Conservation (phyloP, 1,139 yeast genomes). For the Debaryomyces psychrophilus region DNA sequence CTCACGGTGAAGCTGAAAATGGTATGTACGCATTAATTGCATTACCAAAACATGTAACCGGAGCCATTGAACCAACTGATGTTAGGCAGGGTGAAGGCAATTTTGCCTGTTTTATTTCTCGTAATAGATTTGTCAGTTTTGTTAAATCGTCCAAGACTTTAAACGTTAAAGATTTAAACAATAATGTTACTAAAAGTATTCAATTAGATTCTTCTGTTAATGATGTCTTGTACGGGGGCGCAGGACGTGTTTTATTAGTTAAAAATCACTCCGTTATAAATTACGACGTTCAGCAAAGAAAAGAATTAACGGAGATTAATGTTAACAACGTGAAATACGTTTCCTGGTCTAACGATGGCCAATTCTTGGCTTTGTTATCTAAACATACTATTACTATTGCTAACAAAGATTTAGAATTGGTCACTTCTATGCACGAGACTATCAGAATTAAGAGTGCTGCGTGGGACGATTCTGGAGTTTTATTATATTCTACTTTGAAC, state of each 20-base stretch:
- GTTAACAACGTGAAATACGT: conserved; percentile 86
- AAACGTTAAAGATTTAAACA: conserved; percentile 81
- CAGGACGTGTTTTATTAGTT: conserved; percentile 80
- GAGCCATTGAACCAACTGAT: conserved; percentile 88
- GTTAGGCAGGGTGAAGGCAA: conserved; percentile 80
- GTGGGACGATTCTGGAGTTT: conserved; percentile 94
- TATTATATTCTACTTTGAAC: conserved; percentile 90
- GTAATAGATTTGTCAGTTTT: conserved; percentile 90
- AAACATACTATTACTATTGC: conserved; percentile 94
- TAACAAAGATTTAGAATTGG: conserved; percentile 72
- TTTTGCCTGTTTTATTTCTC: conserved; percentile 86
- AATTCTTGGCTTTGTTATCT: conserved; percentile 82
- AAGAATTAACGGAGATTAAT: conserved; percentile 67
- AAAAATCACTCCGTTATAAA: conserved; percentile 73
- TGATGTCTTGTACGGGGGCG: conserved; percentile 78
- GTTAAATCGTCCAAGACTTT: conserved; percentile 64
- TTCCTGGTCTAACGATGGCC: conserved; percentile 87
- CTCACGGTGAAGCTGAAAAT: conserved; percentile 70
- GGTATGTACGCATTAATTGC: conserved; percentile 72
- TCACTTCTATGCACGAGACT: conserved; percentile 92
- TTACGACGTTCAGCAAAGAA: conserved; percentile 93
- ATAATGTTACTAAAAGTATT: conserved; percentile 78
- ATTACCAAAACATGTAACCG: conserved; percentile 85
- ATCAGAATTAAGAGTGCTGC: conserved; percentile 96
- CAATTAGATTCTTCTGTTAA: conserved; percentile 71